Evolutionary conservation across 768 basidiomycete genomes (phyloP), one percentile per base, ranked within the genome.

Genomic region (Naganishia randhawae): DNA sequence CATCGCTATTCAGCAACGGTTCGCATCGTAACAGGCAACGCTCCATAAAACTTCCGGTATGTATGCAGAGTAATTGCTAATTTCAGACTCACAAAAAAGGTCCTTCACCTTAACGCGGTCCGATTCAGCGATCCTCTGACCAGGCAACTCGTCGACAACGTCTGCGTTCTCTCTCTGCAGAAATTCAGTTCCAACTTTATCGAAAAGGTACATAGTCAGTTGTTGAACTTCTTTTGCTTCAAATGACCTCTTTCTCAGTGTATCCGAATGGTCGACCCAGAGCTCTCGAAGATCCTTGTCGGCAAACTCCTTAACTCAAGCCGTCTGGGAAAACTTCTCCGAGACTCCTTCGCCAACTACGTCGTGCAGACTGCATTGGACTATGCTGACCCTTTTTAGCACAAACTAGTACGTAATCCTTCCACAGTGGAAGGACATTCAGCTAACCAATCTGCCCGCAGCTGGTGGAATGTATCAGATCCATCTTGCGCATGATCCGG

Each of bases 151-250:
- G 83, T 91, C 63, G 96, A 95, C 74, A 98, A 99, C 76, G 91
- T 98, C 69, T 98, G 94, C 79, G 92, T 92, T 6, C 83, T 99
- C 63, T 98, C 94, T 6, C 94, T 97, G 17, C 96, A 99, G 80
- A 99, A 99, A 82, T 99, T 99, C 82, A 95, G 92, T 71, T 97
- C 95, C 70, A 99, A 99, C 79, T 96, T 99, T 69, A 94, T 96
- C 71, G 94, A 96, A 82, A 96, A 96, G 85, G 61, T 72, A 14
- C 37, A 45, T 52, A 10, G 25, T 35, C 50, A 2, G 32, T 22
- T n/a, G n/a, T 31, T n/a, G 27, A 4, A 33, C n/a, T 41, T 61
- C 42, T 48, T 11, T 3, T 19, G 50, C 52, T 14, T n/a, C 64
- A n/a, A 55, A 35, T 64, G 13, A 41, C 32, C 70, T 11, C 11